phyloP scores from a whole-genome alignment of 768 basidiomycete species.

The Amanita molliuscula region DNA sequence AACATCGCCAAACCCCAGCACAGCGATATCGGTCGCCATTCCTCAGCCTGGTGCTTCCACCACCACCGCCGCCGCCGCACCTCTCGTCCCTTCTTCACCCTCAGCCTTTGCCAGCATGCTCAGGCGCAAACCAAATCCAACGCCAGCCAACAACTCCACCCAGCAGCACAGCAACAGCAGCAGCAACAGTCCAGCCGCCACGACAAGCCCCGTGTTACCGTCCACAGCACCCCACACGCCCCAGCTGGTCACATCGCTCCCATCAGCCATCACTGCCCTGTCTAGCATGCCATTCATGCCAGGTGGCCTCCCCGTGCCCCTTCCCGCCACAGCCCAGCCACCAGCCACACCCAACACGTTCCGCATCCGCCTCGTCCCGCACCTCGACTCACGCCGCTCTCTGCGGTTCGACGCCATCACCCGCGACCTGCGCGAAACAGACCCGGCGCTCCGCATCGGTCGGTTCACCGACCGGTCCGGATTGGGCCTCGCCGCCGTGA shows the following conservation, averaged over 20 bases:
- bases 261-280: neutral
- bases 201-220: neutral
- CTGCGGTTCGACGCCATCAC: slow-evolving; percentile 89
- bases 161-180: neutral
- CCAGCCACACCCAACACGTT: neutral
- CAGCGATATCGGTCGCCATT: neutral
- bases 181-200: slow-evolving; percentile 8
- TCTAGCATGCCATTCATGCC: slow-evolving; percentile 1
- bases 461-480: slow-evolving; percentile 87
- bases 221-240: neutral
- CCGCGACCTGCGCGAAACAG: slow-evolving; percentile 68
- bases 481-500: slow-evolving; percentile 51
- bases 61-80: neutral
- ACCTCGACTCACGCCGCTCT: slow-evolving; percentile 83
- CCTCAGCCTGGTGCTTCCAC: neutral
- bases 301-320: neutral
- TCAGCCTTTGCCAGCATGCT: slow-evolving; percentile 4
- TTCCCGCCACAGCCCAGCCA: neutral
- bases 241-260: neutral
- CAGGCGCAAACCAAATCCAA: slow-evolving; percentile 2
- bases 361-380: slow-evolving; percentile 89
- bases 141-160: neutral
- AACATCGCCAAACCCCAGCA: neutral
- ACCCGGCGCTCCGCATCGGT: slow-evolving; percentile 74
- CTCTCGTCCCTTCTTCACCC: slow-evolving; percentile 12